Evolutionary conservation across 768 basidiomycete genomes (phyloP), one percentile per base, ranked within the genome.

Genomic region (Trametes cinnabarina): DNA sequence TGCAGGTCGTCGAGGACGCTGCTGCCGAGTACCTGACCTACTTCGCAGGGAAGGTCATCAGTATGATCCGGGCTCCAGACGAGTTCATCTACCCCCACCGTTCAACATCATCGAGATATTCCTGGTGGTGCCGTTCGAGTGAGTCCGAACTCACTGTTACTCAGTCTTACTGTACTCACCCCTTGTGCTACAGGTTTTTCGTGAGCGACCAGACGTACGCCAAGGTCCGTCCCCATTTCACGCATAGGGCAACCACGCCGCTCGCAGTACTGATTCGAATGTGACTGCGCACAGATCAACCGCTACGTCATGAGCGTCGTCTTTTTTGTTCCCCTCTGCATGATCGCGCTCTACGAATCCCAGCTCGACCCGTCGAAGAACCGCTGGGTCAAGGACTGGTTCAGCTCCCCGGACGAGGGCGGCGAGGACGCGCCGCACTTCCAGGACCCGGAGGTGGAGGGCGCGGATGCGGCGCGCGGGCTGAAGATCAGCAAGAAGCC

Each of bases 11-110:
- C 1, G 83, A 82, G 32, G 87, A 94, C 64, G 93, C 94, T 1
- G 89, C 91, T 68, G 93, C 93, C 20, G 86, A 97, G 75, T 95
- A 92, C 69, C 77, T 97, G 42, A 82, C 91, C 3, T 95, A 93
- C 76, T 97, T 93, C 70, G 92, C 95, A 2, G 79, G 80, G 64
- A 96, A 96, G 76, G 90, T 93, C 3, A 71, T 92, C 44, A 80
- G 81, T 14, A 90, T 92, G 91, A 89, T 92, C 57, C 76, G 92
- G 46, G 91, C 92, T 1, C 92, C 92, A 4, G 91, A 93, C 72
- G 81, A 83, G n/a, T 90, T 77, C 66, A 76, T 92, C 48, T 95
- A 94, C 70, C 92, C 93, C 90, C 94, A 0, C 95, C 95, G 1
- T 95, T 96, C 78, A 97, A 96, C 70, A 75, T 97, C 25, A 73